These are phyloP conservation scores for Elsinoe ampelina DNA, from an alignment of 2,329 filamentous ascomycete genomes.

Conservation along the genomic window DNA sequence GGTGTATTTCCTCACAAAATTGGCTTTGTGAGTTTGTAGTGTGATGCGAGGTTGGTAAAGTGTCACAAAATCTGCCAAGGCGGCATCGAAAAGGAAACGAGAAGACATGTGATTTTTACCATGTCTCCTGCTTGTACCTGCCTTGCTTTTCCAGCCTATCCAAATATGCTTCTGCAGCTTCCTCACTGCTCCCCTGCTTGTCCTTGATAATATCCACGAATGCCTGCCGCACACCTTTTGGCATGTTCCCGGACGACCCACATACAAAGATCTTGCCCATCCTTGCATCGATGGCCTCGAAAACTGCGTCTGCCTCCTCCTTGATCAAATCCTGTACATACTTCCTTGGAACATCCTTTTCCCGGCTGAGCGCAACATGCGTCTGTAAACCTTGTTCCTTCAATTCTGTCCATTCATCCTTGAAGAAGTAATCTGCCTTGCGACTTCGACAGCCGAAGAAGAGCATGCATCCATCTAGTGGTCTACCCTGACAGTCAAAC, in stretches of 20 bases:
- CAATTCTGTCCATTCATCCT: conserved; percentile 58
- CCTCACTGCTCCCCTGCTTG: conserved; percentile 31
- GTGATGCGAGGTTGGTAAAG: neutral
- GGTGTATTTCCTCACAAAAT: no score
- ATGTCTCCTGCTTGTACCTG: conserved; percentile 61
- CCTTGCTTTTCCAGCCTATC: conserved; percentile 51
- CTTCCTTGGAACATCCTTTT: conserved; percentile 51
- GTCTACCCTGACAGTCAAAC: conserved; percentile 6
- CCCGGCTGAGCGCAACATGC: conserved; percentile 60
- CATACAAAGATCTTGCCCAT: conserved; percentile 49
- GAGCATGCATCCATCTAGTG: conserved; percentile 41
- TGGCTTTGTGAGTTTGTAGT: neutral
- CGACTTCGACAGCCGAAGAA: conserved; percentile 79
- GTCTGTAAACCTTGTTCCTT: conserved; percentile 42
- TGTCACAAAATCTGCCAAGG: conserved; percentile 5
- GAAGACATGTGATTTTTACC: conserved; percentile 35
- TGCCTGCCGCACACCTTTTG: conserved; percentile 57
- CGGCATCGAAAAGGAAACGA: neutral
- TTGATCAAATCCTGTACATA: conserved; percentile 60
- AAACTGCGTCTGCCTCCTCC: conserved; percentile 41
- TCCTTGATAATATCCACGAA: conserved; percentile 50
- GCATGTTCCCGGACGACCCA: conserved; percentile 60
- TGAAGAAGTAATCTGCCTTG: conserved; percentile 71
- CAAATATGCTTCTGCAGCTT: conserved; percentile 48
- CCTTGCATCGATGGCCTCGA: conserved; percentile 41